These are phyloP conservation scores for Clitopilus passeckerianus DNA, from an alignment of 768 basidiomycete genomes.

Conservation along the genomic window DNA sequence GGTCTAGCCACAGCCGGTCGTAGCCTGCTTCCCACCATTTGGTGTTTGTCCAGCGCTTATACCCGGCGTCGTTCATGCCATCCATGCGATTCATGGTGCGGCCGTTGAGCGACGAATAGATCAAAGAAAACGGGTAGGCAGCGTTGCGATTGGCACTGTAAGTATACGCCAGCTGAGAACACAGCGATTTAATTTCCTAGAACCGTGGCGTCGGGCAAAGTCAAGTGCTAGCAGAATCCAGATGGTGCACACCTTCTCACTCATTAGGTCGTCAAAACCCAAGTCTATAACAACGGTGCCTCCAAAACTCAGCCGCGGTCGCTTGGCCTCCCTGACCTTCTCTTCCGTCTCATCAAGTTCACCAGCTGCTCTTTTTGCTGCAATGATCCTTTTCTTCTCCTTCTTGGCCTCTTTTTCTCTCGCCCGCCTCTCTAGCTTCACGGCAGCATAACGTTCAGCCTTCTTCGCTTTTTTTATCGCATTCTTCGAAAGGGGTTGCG, in stretches of 20 bases:
- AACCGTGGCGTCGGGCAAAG: slow-evolving; percentile 12
- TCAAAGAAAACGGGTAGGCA: slow-evolving; percentile 61
- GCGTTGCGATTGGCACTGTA: slow-evolving; percentile 85
- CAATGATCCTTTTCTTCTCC: slow-evolving; percentile 59
- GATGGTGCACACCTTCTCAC: slow-evolving; percentile 67
- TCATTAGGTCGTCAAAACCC: slow-evolving; percentile 92
- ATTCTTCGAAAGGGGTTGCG: slow-evolving; percentile 61
- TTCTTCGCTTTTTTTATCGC: slow-evolving; percentile 75
- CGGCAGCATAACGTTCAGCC: slow-evolving; percentile 56
- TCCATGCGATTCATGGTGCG: slow-evolving; percentile 63
- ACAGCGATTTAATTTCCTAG: slow-evolving; percentile 88
- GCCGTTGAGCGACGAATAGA: slow-evolving; percentile 81
- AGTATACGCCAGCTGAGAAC: slow-evolving; percentile 86
- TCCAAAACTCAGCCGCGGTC: slow-evolving; percentile 38
- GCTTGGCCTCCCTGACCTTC: slow-evolving; percentile 34
- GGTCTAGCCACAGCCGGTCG: slow-evolving; percentile 55
- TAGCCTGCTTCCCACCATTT: slow-evolving; percentile 83
- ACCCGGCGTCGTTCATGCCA: slow-evolving; percentile 55
- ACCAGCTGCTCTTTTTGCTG: slow-evolving; percentile 60
- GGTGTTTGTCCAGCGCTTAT: slow-evolving; percentile 76
- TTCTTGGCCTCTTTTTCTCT: slow-evolving; percentile 75
- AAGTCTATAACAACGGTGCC: slow-evolving; percentile 81
- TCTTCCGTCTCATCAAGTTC: slow-evolving; percentile 46
- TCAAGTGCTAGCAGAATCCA: slow-evolving; percentile 3
- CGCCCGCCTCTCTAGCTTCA: slow-evolving; percentile 71